A percentile compares a stretch with the other conserved stretches of the same genome.
phyloP scores from a whole-genome alignment of 345 rosid species.

The Eucalyptus pumila region DNA sequence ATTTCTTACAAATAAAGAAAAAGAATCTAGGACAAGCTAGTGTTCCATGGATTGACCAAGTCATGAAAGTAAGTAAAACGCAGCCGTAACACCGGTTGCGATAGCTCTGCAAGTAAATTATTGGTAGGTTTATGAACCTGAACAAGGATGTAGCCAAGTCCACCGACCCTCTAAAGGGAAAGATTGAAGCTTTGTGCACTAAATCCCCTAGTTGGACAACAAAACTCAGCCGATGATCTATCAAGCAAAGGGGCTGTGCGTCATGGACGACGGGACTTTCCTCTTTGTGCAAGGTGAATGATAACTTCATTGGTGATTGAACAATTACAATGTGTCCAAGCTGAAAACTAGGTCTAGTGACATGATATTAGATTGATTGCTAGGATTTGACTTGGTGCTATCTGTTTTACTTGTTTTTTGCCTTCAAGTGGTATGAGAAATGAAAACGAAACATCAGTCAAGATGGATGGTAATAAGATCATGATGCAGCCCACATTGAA shows the following conservation, averaged over 20 bases:
- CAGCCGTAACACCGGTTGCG: not conserved
- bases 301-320: not conserved
- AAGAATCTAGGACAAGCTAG: not conserved
- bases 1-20: not conserved
- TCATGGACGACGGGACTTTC: not conserved
- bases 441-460: not conserved
- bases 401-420: not conserved
- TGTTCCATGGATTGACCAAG: not conserved
- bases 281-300: not conserved
- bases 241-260: not conserved
- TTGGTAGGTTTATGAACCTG: not conserved
- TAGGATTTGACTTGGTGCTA: not conserved
- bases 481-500: too few species aligned
- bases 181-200: not conserved
- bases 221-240: not conserved
- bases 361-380: not conserved
- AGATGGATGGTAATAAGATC: not conserved
- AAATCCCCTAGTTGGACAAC: not conserved
- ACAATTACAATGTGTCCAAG: not conserved
- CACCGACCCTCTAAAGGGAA: not conserved
- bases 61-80: not conserved
- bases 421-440: not conserved
- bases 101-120: not conserved
- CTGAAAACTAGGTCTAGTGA: not conserved
- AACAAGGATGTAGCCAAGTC: not conserved